These are phyloP conservation scores for Dalechampia spathulata DNA, from an alignment of 441 rosid species.

Conservation along the genomic window DNA sequence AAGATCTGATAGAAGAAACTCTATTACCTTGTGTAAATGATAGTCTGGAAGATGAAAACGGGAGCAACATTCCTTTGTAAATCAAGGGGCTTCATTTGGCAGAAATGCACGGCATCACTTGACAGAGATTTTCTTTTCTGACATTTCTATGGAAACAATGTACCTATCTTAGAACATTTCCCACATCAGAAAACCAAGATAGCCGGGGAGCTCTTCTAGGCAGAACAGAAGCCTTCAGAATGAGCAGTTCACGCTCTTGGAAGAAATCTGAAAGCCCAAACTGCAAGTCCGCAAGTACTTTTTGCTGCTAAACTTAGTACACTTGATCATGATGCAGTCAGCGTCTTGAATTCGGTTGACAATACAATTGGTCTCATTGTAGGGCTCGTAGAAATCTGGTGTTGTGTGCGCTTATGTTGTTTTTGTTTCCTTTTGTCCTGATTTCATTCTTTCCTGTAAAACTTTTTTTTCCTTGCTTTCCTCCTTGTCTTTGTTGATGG, in stretches of 20 bases:
- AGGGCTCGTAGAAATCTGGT: constrained; percentile 12
- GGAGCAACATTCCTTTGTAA: constrained; percentile 14
- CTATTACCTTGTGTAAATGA: constrained; percentile 22
- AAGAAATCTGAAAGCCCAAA: no score
- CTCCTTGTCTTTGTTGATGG: no score
- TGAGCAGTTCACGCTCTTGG: no score
- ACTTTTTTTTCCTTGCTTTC: no score
- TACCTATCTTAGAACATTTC: constrained; percentile 16
- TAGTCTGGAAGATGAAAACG: constrained; percentile 15
- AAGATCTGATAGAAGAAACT: constrained; percentile 59
- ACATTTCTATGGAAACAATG: constrained; percentile 20
- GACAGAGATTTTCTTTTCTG: constrained; percentile 5
- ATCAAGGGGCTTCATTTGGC: no score
- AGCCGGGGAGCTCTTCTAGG: no score
- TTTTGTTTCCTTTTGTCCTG: not conserved
- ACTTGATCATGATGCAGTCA: not conserved
- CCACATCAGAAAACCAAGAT: constrained; percentile 8
- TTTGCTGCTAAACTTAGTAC: no score
- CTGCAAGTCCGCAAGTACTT: constrained; percentile 1
- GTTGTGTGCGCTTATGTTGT: constrained; percentile 2
- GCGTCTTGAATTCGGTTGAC: not conserved
- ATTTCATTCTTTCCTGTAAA: constrained; percentile 12
- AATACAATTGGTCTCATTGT: not conserved
- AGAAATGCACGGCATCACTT: no score
- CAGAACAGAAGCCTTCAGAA: no score